Conservation (phyloP, 331 rosid species). For the Cucumis variabilis region DNA sequence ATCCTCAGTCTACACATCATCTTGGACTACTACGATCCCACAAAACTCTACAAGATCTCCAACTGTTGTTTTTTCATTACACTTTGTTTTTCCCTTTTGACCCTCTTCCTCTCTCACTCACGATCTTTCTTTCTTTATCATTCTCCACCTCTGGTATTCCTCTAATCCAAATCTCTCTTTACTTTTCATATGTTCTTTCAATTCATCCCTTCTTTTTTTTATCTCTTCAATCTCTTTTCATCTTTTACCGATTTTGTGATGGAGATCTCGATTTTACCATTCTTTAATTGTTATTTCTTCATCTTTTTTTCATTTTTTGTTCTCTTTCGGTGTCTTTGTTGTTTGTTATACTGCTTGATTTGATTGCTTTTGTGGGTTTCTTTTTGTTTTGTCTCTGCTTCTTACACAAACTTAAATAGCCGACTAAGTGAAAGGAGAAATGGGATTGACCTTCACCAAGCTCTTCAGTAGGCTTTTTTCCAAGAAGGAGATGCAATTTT, state of each 20-base stretch:
- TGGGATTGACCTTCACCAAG: constrained; percentile 97
- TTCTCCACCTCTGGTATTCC: constrained; percentile 7
- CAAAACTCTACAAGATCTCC: no score
- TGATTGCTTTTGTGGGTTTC: constrained; percentile 16
- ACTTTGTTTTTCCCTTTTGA: neutral
- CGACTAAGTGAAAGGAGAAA: constrained; percentile 40
- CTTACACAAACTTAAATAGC: constrained; percentile 31
- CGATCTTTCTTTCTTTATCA: neutral
- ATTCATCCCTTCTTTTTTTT: neutral
- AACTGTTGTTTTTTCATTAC: no score
- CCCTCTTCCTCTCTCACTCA: neutral
- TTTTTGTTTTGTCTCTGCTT: neutral
- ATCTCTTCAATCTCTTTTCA: neutral
- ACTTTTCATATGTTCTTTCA: neutral
- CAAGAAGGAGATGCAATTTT: constrained; percentile 89
- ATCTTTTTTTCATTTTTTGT: neutral
- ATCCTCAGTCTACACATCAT: no score
- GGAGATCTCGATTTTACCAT: neutral
- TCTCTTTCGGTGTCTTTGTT: neutral
- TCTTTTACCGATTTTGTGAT: neutral
- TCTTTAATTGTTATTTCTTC: neutral
- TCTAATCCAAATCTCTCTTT: neutral
- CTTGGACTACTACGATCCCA: no score
- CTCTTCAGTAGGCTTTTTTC: constrained; percentile 96
- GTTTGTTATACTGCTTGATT: neutral